Evolutionary conservation across 768 basidiomycete genomes (phyloP), one percentile per base, ranked within the genome.

Genomic region (Podaxis sp.): DNA sequence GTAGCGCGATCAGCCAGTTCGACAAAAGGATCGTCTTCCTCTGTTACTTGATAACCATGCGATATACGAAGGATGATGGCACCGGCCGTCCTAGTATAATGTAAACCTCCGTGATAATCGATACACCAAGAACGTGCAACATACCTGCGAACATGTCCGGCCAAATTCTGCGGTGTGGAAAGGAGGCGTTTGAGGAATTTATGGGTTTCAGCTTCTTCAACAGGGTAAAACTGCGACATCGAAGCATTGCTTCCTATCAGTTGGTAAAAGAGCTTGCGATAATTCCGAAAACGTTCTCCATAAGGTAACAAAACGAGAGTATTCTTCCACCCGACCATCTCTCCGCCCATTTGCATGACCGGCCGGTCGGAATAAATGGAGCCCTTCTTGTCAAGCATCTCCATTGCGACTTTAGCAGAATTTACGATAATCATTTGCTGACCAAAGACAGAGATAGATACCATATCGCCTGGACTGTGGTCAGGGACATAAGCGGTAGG

Each of bases 301-400:
- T 79, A 79, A 2, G 75, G 74, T 30, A 74, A 15, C 15, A 78
- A 69, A 6, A 70, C 77, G 13, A 79, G 71, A 1, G 74, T 72
- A 60, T 76, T 69, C 60, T 75, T 78, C 76, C 77, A 77, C 0
- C 76, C 77, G 2, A 75, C 80, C 17, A 84, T 72, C 38, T 79
- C 77, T 13, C 77, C 77, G 8, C 76, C 75, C 77, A 82, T 79
- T 38, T 72, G 72, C 53, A 77, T 67, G 17, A 74, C 62, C 0
- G 86, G 84, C 33, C 86, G 76, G 69, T 86, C 84, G n/a, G 86
- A 87, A 66, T 86, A 85, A 30, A 80, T 77, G 12, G 76, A 72
- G 36, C 84, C 80, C 58, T 80, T 82, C 64, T 79, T 80, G 37
- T 85, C 81, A 26, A 86, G 78, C 72, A 85, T 73, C 28, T 83